These are phyloP conservation scores for Xylaria castorea DNA, from an alignment of 495 filamentous ascomycete genomes.

Conservation along the genomic window DNA sequence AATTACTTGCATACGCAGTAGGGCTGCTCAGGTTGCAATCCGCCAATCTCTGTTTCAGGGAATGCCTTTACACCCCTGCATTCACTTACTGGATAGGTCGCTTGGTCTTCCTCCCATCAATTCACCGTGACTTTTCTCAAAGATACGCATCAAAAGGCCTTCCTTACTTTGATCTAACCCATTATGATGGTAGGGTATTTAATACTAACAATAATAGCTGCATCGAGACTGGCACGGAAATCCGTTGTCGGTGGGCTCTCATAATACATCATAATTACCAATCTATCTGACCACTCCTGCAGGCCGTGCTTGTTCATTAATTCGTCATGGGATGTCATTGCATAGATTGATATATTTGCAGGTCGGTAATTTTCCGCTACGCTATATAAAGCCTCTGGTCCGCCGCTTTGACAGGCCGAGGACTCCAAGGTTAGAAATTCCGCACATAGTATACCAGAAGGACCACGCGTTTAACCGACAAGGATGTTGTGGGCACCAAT, in stretches of 20 bases:
- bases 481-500: slow-evolving; percentile 6
- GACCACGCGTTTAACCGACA: slow-evolving; percentile 20
- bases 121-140: background rate
- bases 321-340: background rate
- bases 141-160: background rate
- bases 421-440: background rate
- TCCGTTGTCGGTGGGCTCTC: background rate
- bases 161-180: background rate
- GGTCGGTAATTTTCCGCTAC: background rate
- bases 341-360: background rate
- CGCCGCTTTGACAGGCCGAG: background rate
- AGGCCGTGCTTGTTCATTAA: background rate
- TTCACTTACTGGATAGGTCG: background rate
- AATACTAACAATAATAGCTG: background rate
- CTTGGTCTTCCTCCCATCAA: background rate
- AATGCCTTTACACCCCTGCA: slow-evolving; percentile 6
- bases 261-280: background rate
- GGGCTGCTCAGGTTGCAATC: slow-evolving; percentile 5
- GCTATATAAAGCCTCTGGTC: background rate
- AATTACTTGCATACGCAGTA: slow-evolving; percentile 28
- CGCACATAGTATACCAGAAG: background rate
- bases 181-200: background rate
- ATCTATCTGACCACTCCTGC: background rate
- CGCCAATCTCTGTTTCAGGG: background rate
- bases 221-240: background rate